Percentiles rank a stretch among this genome's conserved stretches.
phyloP scores from a whole-genome alignment of 2,329 filamentous ascomycete genomes.

The Clonostachys rhizophaga region DNA sequence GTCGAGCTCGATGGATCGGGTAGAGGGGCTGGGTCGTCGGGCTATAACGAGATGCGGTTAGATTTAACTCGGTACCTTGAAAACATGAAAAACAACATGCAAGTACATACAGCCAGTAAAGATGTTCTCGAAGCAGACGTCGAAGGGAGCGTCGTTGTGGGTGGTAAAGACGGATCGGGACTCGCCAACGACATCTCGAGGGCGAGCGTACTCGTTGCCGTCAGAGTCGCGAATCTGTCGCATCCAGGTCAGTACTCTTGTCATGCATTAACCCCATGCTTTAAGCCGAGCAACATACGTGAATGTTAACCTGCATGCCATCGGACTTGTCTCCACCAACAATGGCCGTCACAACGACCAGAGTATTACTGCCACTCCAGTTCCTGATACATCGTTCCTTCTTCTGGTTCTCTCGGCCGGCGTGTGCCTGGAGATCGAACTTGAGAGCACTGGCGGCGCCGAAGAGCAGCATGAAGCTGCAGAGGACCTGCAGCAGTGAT shows the following conservation, averaged over 20 bases:
- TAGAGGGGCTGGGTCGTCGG: conserved; percentile 38
- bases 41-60: conserved; percentile 13
- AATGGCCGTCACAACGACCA: conserved; percentile 92
- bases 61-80: conserved; percentile 8
- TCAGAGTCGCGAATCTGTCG: conserved; percentile 86
- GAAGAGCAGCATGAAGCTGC: conserved; percentile 51
- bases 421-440: conserved; percentile 80
- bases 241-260: conserved; percentile 3
- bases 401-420: conserved; percentile 43
- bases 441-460: conserved; percentile 68
- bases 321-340: conserved; percentile 83
- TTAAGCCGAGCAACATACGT: conserved; percentile 51
- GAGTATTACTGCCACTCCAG: conserved; percentile 85
- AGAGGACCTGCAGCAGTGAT: conserved; percentile 53
- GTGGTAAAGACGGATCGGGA: conserved; percentile 92
- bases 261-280: background rate
- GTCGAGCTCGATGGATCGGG: conserved; percentile 81
- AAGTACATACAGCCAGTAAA: conserved; percentile 62
- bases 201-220: conserved; percentile 91
- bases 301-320: conserved; percentile 90
- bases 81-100: background rate
- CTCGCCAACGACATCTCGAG: conserved; percentile 88
- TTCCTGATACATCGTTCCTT: conserved; percentile 92
- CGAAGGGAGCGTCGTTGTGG: conserved; percentile 85
- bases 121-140: conserved; percentile 93